Conservation (phyloP, 768 basidiomycete species). For the Mycena haematopus region DNA sequence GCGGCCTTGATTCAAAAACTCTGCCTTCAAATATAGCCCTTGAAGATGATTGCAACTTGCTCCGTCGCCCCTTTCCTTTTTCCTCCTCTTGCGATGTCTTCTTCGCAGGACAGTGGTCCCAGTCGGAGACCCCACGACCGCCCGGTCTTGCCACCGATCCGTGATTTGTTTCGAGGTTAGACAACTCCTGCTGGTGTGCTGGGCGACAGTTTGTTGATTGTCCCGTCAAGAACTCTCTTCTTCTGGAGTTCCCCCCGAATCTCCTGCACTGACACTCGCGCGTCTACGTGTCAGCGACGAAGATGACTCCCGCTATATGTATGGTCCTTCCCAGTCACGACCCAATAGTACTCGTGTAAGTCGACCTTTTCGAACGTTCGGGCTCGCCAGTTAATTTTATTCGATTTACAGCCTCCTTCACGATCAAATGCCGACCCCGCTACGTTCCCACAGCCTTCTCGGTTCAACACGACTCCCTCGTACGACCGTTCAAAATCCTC, state of each 20-base stretch:
- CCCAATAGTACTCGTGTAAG: constrained; percentile 18
- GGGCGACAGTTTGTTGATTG: constrained; percentile 6
- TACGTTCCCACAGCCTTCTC: constrained; percentile 18
- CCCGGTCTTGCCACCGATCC: constrained; percentile 74
- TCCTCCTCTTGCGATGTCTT: constrained; percentile 28
- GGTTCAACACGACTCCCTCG: constrained; percentile 15
- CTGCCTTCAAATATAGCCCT: constrained; percentile 25
- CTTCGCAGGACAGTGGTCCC: constrained; percentile 31
- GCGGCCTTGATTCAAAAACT: constrained; percentile 10
- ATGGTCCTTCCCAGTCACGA: constrained; percentile 17
- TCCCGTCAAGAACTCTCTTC: constrained; percentile 51
- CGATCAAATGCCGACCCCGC: constrained; percentile 23
- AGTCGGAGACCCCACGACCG: constrained; percentile 42
- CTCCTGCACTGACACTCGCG: constrained; percentile 49
- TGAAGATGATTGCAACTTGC: constrained; percentile 16
- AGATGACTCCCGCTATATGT: constrained; percentile 29
- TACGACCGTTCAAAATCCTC: constrained; percentile 22
- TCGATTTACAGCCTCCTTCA: constrained; percentile 22
- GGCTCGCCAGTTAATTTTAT: not conserved
- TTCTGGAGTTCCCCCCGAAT: constrained; percentile 44
- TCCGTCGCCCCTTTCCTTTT: constrained; percentile 21
- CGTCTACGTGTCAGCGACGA: constrained; percentile 51
- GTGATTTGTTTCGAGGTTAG: constrained; percentile 70
- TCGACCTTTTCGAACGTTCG: not conserved
- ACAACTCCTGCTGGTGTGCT: constrained; percentile 12